phyloP scores from a whole-genome alignment of 148 eudicot species.

The Heliosperma pusillum region DNA sequence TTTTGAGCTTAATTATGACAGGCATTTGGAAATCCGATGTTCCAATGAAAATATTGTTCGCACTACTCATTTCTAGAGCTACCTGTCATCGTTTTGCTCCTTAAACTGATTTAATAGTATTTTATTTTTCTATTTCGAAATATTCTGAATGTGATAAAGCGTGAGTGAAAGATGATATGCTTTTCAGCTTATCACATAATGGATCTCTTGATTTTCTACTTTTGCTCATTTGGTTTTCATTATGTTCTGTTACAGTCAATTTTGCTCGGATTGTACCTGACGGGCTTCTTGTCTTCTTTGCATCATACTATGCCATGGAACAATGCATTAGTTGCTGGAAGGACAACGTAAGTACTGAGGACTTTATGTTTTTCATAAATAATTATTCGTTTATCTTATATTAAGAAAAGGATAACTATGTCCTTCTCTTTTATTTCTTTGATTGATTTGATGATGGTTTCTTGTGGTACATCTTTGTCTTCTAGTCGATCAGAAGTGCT shows the following conservation, averaged over 20 bases:
- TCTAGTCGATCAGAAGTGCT: slow-evolving; percentile 49
- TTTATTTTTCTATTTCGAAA: background rate
- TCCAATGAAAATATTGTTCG: background rate
- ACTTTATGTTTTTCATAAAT: slow-evolving; percentile 4
- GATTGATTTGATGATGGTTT: slow-evolving; percentile 16
- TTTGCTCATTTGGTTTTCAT: slow-evolving; percentile 15
- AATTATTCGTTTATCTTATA: background rate
- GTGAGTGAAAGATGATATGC: slow-evolving; percentile 1
- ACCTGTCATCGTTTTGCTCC: background rate
- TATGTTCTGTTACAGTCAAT: slow-evolving; percentile 58
- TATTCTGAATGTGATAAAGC: background rate
- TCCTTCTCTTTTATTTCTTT: background rate
- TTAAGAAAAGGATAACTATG: background rate
- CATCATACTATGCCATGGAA: slow-evolving; percentile 90
- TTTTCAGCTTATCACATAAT: background rate
- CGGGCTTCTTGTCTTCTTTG: slow-evolving; percentile 92
- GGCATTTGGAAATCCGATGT: background rate
- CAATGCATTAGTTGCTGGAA: slow-evolving; percentile 82
- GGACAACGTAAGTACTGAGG: slow-evolving; percentile 47
- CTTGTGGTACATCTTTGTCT: slow-evolving; percentile 19
- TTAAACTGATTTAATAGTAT: background rate
- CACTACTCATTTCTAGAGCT: background rate
- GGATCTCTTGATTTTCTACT: background rate
- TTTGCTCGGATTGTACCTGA: slow-evolving; percentile 95
- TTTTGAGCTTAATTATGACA: background rate